Evolutionary conservation across 768 basidiomycete genomes (phyloP).

Genomic region (Hygrocybe punicea): DNA sequence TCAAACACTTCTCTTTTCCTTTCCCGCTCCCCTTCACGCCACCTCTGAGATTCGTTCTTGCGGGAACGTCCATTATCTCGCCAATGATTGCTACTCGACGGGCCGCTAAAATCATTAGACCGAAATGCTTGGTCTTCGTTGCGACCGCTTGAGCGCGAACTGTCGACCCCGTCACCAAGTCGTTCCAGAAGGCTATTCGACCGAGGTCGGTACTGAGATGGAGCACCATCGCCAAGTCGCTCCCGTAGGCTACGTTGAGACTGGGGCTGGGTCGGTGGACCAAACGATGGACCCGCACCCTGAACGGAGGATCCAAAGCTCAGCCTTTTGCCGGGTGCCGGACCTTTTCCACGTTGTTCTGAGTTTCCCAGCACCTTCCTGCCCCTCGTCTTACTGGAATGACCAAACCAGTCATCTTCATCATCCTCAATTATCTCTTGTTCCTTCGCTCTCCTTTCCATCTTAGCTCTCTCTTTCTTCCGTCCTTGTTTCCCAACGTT

Average conservation of each 20-base stretch:
- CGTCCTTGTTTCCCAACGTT: conserved; percentile 66
- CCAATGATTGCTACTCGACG: background rate
- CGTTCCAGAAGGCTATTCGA: conserved; percentile 37
- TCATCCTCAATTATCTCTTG: conserved; percentile 51
- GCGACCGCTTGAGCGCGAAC: conserved; percentile 3
- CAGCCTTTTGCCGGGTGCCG: conserved; percentile 29
- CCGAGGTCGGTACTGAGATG: too few species aligned
- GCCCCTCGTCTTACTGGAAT: conserved; percentile 25
- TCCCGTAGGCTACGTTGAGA: background rate
- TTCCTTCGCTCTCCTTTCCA: conserved; percentile 49
- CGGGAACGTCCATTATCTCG: background rate
- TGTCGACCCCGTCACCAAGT: conserved; percentile 12
- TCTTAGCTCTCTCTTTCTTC: conserved; percentile 53
- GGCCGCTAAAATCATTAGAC: background rate
- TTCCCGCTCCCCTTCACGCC: conserved; percentile 13
- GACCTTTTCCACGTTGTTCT: conserved; percentile 4
- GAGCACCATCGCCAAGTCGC: background rate
- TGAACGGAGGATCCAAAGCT: conserved; percentile 37
- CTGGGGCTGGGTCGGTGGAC: background rate
- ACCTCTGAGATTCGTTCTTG: background rate
- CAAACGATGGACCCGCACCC: conserved; percentile 24
- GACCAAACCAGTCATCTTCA: conserved; percentile 71
- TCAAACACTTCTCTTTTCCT: conserved; percentile 13
- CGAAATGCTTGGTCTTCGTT: background rate
- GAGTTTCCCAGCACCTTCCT: conserved; percentile 1